A percentile compares a stretch with the other conserved stretches of the same genome.
These are phyloP conservation scores for Penicillium hesseltinei DNA, from an alignment of 2,329 filamentous ascomycete genomes.

Conservation along the genomic window DNA sequence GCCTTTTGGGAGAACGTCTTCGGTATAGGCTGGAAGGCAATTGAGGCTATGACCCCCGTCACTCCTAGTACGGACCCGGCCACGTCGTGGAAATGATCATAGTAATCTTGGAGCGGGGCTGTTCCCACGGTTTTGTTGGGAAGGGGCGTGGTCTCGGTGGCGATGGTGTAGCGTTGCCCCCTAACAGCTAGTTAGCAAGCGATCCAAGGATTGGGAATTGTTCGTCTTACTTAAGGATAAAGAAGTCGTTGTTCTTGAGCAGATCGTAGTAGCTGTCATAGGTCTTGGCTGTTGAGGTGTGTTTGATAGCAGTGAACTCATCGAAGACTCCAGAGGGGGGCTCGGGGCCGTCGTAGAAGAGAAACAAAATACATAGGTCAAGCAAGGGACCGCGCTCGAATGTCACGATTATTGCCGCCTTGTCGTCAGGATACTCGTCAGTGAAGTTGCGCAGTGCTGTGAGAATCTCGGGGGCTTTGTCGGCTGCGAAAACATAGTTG, in stretches of 20 bases:
- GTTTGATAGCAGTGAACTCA: conserved; percentile 53
- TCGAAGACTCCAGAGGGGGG: conserved; percentile 56
- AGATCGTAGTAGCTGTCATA: conserved; percentile 50
- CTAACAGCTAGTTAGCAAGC: conserved; percentile 13
- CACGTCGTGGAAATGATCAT: conserved; percentile 36
- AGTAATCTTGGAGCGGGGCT: conserved; percentile 31
- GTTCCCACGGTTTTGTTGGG: conserved; percentile 31
- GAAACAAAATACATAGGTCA: conserved; percentile 59
- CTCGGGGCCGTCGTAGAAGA: conserved; percentile 60
- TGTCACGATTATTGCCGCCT: conserved; percentile 61
- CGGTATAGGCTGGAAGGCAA: conserved; percentile 41
- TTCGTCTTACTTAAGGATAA: conserved; percentile 28
- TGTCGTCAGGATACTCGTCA: conserved; percentile 55
- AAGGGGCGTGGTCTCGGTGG: conserved; percentile 41
- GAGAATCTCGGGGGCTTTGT: conserved; percentile 37
- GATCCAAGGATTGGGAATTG: background rate
- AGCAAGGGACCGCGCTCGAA: conserved; percentile 49
- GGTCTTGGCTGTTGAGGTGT: conserved; percentile 48
- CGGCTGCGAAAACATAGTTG: conserved; percentile 42
- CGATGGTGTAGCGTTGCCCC: conserved; percentile 43
- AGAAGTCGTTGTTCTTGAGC: conserved; percentile 44
- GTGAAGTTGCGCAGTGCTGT: conserved; percentile 36
- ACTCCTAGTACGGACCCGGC: conserved; percentile 29
- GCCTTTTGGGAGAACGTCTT: conserved; percentile 34
- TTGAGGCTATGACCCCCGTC: conserved; percentile 30